Percentiles rank a stretch among this genome's conserved stretches.
Evolutionary conservation across 2,329 filamentous ascomycete genomes (phyloP).

Genomic region (Trichoderma polysporum): DNA sequence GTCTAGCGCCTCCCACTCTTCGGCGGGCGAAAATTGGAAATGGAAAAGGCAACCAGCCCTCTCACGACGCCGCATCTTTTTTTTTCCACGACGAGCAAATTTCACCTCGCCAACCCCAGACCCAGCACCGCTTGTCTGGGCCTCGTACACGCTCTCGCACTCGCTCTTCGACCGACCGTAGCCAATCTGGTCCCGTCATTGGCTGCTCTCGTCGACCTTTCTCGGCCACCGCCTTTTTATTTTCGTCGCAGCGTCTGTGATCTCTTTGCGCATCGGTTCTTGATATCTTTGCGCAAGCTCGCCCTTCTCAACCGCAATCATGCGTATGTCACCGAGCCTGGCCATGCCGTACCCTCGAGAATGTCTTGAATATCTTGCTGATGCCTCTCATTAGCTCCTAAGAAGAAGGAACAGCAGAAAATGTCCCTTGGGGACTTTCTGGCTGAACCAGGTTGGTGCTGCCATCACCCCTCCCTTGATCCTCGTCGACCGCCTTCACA

Average conservation of each 20-base stretch:
- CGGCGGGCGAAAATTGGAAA: conserved; percentile 42
- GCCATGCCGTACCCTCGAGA: neutral
- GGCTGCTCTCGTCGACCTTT: conserved; percentile 13
- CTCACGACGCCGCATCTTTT: conserved; percentile 40
- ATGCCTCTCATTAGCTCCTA: conserved; percentile 64
- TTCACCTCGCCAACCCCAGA: conserved; percentile 45
- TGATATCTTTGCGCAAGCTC: conserved; percentile 48
- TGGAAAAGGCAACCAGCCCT: conserved; percentile 39
- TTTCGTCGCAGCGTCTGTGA: conserved; percentile 6
- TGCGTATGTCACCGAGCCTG: conserved; percentile 49
- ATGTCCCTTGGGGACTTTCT: conserved; percentile 98
- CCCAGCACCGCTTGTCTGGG: conserved; percentile 42
- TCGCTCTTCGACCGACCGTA: conserved; percentile 22
- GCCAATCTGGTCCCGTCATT: conserved; percentile 25
- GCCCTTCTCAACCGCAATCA: conserved; percentile 55
- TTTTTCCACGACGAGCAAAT: conserved; percentile 44
- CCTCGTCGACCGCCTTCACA: conserved; percentile 27
- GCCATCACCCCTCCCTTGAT: conserved; percentile 26
- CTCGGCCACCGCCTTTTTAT: conserved; percentile 11
- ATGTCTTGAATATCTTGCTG: conserved; percentile 19
- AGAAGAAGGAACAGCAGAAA: conserved; percentile 92
- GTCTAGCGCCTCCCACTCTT: conserved; percentile 44
- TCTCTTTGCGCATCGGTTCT: conserved; percentile 41
- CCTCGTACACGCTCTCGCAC: conserved; percentile 29
- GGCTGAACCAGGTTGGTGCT: conserved; percentile 75